phyloP scores from a whole-genome alignment of 805 yeast genomes.

The Pichia manshurica region DNA sequence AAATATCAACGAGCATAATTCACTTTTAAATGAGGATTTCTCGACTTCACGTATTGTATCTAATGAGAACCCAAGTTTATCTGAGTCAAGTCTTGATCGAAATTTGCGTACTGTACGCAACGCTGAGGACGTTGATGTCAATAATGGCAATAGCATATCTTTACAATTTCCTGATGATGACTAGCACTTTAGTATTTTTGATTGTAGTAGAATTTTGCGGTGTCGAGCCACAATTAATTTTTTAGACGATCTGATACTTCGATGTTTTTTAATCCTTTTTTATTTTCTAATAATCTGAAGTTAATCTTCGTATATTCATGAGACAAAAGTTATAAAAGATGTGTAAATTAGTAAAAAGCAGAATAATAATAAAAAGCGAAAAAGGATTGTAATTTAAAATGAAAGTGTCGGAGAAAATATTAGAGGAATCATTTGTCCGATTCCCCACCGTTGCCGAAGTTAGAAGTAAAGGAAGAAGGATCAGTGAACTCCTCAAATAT shows the following conservation, averaged over 20 bases:
- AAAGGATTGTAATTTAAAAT: not conserved
- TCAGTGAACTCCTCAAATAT: conserved; percentile 41
- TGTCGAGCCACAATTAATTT: no score
- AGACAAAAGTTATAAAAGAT: not conserved
- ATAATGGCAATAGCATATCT: conserved; percentile 15
- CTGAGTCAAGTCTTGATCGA: not conserved
- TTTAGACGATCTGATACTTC: no score
- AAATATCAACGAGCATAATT: not conserved
- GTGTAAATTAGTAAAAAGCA: not conserved
- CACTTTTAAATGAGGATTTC: not conserved
- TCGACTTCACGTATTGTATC: not conserved
- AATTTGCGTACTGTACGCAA: not conserved
- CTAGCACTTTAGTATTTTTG: not conserved
- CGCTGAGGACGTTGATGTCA: conserved; percentile 5
- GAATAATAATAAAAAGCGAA: not conserved
- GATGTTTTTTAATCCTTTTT: no score
- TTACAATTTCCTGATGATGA: conserved; percentile 13
- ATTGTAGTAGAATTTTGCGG: no score
- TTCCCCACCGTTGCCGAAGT: conserved; percentile 1
- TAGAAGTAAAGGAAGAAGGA: conserved; percentile 28
- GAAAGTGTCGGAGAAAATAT: no score
- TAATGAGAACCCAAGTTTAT: not conserved
- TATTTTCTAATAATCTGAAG: not conserved
- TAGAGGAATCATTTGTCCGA: no score
- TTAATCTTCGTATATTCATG: not conserved